Evolutionary conservation across 208 protist species (phyloP).

Genomic region (Blechomonas ayalai): DNA sequence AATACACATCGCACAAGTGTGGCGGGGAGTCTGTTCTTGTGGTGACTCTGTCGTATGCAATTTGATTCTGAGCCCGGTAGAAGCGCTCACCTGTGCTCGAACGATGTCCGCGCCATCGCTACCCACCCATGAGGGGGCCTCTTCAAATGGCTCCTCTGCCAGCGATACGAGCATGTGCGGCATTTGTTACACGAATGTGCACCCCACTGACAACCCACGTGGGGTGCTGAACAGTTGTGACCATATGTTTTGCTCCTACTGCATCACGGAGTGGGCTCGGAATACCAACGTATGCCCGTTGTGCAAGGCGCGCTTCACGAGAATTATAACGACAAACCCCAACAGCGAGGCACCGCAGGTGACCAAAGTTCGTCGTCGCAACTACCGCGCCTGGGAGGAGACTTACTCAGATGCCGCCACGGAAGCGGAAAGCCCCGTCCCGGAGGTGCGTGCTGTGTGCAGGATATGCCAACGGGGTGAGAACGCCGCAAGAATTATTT

Average conservation of each 20-base stretch:
- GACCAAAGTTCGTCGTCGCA: constrained; percentile 64
- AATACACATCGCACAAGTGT: background rate
- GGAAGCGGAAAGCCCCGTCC: background rate
- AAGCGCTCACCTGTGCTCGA: too few relatives aligned
- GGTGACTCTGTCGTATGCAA: too few relatives aligned
- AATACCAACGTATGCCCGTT: constrained; percentile 80
- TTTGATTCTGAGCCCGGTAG: too few relatives aligned
- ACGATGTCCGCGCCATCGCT: too few relatives aligned
- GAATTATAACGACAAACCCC: constrained; percentile 32
- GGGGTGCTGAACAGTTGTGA: constrained; percentile 77
- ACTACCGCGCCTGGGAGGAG: constrained; percentile 43
- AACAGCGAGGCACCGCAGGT: constrained; percentile 6
- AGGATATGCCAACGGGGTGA: constrained; percentile 41
- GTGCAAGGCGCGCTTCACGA: constrained; percentile 83
- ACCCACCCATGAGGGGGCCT: background rate
- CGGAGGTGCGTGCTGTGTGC: constrained; percentile 20
- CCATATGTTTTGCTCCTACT: constrained; percentile 81
- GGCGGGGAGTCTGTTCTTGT: too few relatives aligned
- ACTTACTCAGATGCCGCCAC: background rate
- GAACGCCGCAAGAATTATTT: constrained; percentile 73
- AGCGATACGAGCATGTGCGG: constrained; percentile 35
- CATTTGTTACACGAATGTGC: constrained; percentile 74
- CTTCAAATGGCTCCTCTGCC: background rate
- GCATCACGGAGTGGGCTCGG: constrained; percentile 77
- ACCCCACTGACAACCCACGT: constrained; percentile 64